phyloP scores from a whole-genome alignment of 1,139 yeast species.

The Candida labiduridarum region DNA sequence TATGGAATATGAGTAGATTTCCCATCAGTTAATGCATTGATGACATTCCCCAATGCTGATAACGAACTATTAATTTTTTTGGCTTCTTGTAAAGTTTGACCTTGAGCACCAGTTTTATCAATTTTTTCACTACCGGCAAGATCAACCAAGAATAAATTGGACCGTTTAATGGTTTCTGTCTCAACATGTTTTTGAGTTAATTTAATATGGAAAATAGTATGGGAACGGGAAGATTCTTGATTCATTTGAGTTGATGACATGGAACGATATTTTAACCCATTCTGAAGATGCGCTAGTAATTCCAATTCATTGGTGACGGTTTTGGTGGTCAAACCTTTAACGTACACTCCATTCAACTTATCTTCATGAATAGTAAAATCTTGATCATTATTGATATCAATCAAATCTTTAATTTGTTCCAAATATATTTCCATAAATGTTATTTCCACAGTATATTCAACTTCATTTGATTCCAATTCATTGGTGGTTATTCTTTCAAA shows the following conservation, averaged over 20 bases:
- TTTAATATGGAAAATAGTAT: slow-evolving; percentile 73
- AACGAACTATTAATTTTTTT: slow-evolving; percentile 81
- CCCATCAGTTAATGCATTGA: slow-evolving; percentile 74
- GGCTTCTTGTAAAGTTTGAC: slow-evolving; percentile 79
- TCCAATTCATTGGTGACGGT: slow-evolving; percentile 64
- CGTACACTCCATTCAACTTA: slow-evolving; percentile 65
- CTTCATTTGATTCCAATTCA: slow-evolving; percentile 42
- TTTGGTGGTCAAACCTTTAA: slow-evolving; percentile 64
- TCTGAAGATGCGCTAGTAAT: slow-evolving; percentile 54
- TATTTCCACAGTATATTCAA: slow-evolving; percentile 69
- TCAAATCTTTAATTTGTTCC: slow-evolving; percentile 73
- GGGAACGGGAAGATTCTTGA: slow-evolving; percentile 77
- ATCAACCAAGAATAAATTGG: slow-evolving; percentile 79
- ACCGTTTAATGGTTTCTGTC: slow-evolving; percentile 60
- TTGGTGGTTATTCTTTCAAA: slow-evolving; percentile 55
- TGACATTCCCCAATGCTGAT: slow-evolving; percentile 79
- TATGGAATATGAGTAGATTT: slow-evolving; percentile 72
- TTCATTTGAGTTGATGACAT: slow-evolving; percentile 74
- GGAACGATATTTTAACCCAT: slow-evolving; percentile 59
- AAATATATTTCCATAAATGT: slow-evolving; percentile 83
- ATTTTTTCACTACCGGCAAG: slow-evolving; percentile 89
- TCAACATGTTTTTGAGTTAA: slow-evolving; percentile 60
- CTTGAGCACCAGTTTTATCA: slow-evolving; percentile 79
- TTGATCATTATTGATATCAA: slow-evolving; percentile 29
- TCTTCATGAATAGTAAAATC: slow-evolving; percentile 67